A percentile compares a stretch with the other conserved stretches of the same genome.
phyloP scores from a whole-genome alignment of 176 grass and related monocot species.

The Cymbopogon citratus region DNA sequence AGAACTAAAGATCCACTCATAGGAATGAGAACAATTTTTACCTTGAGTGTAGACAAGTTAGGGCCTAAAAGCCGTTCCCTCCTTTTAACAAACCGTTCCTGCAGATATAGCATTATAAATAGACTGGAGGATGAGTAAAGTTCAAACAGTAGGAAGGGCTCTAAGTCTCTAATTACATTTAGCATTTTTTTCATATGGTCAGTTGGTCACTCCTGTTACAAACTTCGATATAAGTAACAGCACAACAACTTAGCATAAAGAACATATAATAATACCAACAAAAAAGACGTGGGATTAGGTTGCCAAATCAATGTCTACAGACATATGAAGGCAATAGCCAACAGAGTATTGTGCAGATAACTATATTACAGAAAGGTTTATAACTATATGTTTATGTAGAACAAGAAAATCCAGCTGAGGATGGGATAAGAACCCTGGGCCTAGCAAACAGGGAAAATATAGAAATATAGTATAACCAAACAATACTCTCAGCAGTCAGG shows the following conservation, averaged over 20 bases:
- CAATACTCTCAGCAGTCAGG: neutral
- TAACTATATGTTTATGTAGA: neutral
- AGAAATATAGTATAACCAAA: neutral
- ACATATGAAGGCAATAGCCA: conserved; percentile 2
- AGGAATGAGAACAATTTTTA: conserved; percentile 22
- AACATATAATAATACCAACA: neutral
- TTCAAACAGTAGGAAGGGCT: neutral
- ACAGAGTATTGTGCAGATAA: neutral
- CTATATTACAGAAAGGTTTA: neutral
- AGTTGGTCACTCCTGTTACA: neutral
- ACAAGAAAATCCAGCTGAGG: neutral
- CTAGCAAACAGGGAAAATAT: conserved; percentile 2
- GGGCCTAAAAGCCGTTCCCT: conserved; percentile 96
- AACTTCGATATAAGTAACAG: neutral
- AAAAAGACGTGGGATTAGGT: neutral
- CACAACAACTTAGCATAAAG: neutral
- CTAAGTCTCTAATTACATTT: neutral
- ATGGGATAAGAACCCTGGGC: neutral
- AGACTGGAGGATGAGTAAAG: neutral
- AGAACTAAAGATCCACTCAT: neutral
- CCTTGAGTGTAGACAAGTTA: conserved; percentile 94
- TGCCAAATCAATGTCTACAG: neutral
- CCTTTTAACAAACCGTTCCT: conserved; percentile 98
- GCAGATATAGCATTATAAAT: conserved; percentile 33
- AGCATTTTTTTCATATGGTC: neutral